Conservation (phyloP, 2,329 filamentous ascomycete species). For the Knufia petricola region DNA sequence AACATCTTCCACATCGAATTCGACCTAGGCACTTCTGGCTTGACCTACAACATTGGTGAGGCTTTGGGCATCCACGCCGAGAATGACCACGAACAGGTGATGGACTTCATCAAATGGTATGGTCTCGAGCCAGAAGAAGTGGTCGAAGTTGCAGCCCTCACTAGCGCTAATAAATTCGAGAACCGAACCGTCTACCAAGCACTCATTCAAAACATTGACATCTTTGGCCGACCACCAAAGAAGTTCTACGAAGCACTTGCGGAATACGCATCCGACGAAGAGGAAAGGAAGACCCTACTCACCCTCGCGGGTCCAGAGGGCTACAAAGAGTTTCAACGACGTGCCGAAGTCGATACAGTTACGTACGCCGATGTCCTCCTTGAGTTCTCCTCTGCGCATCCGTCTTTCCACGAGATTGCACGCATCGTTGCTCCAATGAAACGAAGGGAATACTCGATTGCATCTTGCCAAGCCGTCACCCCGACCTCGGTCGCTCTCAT, state of each 20-base stretch:
- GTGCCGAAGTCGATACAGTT: conserved; percentile 79
- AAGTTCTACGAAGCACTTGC: conserved; percentile 91
- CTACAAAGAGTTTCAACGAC: conserved; percentile 81
- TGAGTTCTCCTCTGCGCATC: conserved; percentile 83
- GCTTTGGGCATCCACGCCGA: conserved; percentile 93
- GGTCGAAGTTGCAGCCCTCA: conserved; percentile 83
- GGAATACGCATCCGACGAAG: conserved; percentile 72
- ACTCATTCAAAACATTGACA: conserved; percentile 84
- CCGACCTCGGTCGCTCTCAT: conserved; percentile 84
- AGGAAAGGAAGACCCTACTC: conserved; percentile 70
- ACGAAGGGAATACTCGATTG: conserved; percentile 97
- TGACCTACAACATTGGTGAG: conserved; percentile 95
- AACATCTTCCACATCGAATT: conserved; percentile 99
- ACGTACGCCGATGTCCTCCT: conserved; percentile 85
- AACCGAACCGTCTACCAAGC: conserved; percentile 89
- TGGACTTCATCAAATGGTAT: conserved; percentile 83
- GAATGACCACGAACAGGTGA: conserved; percentile 71
- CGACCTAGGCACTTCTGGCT: conserved; percentile 78
- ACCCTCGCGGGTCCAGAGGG: conserved; percentile 69
- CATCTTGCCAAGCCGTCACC: conserved; percentile 89
- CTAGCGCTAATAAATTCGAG: conserved; percentile 64
- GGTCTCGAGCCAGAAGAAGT: conserved; percentile 72
- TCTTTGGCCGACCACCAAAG: conserved; percentile 94
- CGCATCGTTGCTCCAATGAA: conserved; percentile 86
- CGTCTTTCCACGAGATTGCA: conserved; percentile 76